Conservation (phyloP, 2,329 filamentous ascomycete genomes). For the Alternaria metachromatica region DNA sequence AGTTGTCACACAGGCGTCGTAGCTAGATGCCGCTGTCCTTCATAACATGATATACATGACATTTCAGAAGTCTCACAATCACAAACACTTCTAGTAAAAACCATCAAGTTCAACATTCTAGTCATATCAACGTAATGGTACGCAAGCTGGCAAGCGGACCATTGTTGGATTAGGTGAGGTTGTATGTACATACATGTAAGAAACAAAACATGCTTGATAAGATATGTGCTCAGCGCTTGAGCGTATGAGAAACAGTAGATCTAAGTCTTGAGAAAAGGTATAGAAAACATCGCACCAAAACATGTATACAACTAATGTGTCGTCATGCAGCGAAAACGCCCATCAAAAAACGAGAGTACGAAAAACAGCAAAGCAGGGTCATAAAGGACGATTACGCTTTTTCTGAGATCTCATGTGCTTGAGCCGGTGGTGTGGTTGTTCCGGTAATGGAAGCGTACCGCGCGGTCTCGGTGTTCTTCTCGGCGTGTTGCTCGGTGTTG, state of each 20-base stretch:
- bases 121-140: constrained; percentile 2
- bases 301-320: background rate
- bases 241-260: constrained; percentile 5
- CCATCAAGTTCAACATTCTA: background rate
- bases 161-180: background rate
- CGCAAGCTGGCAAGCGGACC: background rate
- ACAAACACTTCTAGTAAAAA: background rate
- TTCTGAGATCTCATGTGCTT: constrained; percentile 16
- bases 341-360: background rate
- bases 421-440: constrained; percentile 6
- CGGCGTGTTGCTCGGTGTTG: constrained; percentile 4
- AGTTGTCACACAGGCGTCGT: background rate
- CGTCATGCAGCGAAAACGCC: background rate
- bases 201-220: background rate
- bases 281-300: background rate
- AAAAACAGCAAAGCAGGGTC: background rate
- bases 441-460: constrained; percentile 21
- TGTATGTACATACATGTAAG: constrained; percentile 5
- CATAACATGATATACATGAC: background rate
- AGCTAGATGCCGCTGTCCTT: background rate
- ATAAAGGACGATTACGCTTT: constrained; percentile 14
- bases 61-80: background rate
- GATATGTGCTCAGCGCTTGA: constrained; percentile 11
- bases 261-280: constrained; percentile 1
- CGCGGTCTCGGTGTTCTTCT: constrained; percentile 15